phyloP scores from a whole-genome alignment of 345 rosid species.

The Ailanthus altissimus region DNA sequence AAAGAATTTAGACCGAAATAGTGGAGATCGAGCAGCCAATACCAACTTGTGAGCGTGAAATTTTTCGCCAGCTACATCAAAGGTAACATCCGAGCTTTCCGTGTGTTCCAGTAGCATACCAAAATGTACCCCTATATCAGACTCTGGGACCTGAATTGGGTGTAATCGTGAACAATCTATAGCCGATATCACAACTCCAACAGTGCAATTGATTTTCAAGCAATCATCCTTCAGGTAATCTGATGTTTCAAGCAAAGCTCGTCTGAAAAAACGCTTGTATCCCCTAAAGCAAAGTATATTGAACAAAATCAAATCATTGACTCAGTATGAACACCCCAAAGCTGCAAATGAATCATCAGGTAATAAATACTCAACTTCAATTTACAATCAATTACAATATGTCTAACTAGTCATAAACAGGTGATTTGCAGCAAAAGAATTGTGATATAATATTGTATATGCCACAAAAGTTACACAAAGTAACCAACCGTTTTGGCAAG shows the following conservation, averaged over 20 bases:
- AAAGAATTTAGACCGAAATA: constrained; percentile 50
- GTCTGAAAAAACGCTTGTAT: constrained; percentile 72
- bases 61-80: constrained; percentile 58
- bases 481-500: not conserved
- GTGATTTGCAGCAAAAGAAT: not conserved
- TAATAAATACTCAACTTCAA: not conserved
- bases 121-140: constrained; percentile 63
- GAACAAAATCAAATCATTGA: constrained; percentile 2
- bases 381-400: not conserved
- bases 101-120: constrained; percentile 55
- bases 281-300: constrained; percentile 47
- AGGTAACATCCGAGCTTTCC: constrained; percentile 62
- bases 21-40: constrained; percentile 64
- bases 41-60: constrained; percentile 67
- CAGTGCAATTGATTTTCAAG: constrained; percentile 66
- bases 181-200: constrained; percentile 65
- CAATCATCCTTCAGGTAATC: constrained; percentile 70
- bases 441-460: not conserved
- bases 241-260: constrained; percentile 62
- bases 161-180: constrained; percentile 46
- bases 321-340: not conserved
- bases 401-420: not conserved
- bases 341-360: constrained; percentile 3
- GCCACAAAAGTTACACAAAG: not conserved
- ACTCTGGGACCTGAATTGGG: constrained; percentile 56